Base-by-base conservation (phyloP, 164 flowering plant genomes). In the Stephania japonica region DNA sequence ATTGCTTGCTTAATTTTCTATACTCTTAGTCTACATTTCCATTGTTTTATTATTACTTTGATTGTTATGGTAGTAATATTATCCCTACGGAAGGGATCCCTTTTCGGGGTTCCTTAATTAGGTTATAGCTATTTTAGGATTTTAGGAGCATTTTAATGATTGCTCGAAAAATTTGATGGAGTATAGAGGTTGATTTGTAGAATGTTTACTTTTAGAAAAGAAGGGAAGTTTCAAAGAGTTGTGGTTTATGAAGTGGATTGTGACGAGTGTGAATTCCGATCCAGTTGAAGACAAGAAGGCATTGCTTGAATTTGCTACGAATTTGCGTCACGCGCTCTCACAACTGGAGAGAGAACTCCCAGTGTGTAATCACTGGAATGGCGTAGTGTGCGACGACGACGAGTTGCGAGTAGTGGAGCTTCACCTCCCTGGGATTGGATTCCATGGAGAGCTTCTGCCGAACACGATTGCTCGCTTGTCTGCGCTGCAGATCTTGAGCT, bases 391-490 rank as follows among this genome's bases (percentile, higher is more conserved):
- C 71, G 82, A 78, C 78, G 56, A 21, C 42, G 87, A 87, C 49
- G 62, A 80, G 1, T 80, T 91, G 14, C 80, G 87, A 67, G 75
- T 92, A 21, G 76, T 84, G 7, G 90, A 85, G 14, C 78, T 92
- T 25, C 80, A 82, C 5, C 81, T 94, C 81, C 93, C 95, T 2
- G 92, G 83, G 23, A 65, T 83, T 24, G 93, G 91, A 21, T 69
- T 92, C 12, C 75, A 66, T 5, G 97, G 97, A 13, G 64, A 47
- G 6, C 79, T 94, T 42, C 92, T 92, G 1, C 66, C 80, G 2
- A 86, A 88, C 80, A 92, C 93, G 21, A 83, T 92, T 42, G 70
- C 91, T 53, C 87, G 90, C 6, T 79, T 94, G 7, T 77, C 97
- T 0, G 85, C 81, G 1, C 79, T 94, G 56, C 86, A 85, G 83